These are phyloP conservation scores for Aspergillus flavus DNA, from an alignment of 2,329 filamentous ascomycete genomes.

Conservation along the genomic window DNA sequence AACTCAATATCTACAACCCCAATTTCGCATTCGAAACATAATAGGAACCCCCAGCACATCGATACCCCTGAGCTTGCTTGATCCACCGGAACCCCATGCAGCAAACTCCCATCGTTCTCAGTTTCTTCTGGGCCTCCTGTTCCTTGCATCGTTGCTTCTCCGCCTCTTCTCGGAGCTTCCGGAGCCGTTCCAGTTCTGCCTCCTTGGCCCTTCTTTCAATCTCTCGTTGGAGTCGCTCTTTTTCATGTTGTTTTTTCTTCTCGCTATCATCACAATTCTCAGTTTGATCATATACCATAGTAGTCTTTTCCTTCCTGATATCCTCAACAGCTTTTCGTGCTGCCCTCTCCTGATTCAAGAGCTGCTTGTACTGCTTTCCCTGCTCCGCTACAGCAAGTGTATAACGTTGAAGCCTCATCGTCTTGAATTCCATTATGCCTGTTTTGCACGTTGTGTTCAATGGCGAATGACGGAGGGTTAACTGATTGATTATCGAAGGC, in stretches of 20 bases:
- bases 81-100: slow-evolving; percentile 63
- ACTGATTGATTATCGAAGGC: not conserved
- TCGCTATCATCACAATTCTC: not conserved
- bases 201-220: slow-evolving; percentile 30
- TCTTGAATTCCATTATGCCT: not conserved
- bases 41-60: slow-evolving; percentile 65
- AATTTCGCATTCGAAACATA: slow-evolving; percentile 47
- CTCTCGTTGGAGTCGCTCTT: slow-evolving; percentile 10
- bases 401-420: slow-evolving; percentile 12
- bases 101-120: slow-evolving; percentile 60
- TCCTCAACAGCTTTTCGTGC: not conserved
- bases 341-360: not conserved
- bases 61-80: slow-evolving; percentile 59
- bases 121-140: slow-evolving; percentile 46
- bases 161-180: slow-evolving; percentile 31
- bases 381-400: slow-evolving; percentile 4
- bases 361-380: not conserved
- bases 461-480: not conserved
- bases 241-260: not conserved
- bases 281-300: rapidly evolving
- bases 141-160: slow-evolving; percentile 45
- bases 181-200: slow-evolving; percentile 39
- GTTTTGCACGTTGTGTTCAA: not conserved
- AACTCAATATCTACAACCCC: not conserved
- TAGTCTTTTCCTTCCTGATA: not conserved